A percentile compares a stretch with the other conserved stretches of the same genome.
phyloP scores from a whole-genome alignment of 805 yeast species.

The Saturnispora serradocipensis region DNA sequence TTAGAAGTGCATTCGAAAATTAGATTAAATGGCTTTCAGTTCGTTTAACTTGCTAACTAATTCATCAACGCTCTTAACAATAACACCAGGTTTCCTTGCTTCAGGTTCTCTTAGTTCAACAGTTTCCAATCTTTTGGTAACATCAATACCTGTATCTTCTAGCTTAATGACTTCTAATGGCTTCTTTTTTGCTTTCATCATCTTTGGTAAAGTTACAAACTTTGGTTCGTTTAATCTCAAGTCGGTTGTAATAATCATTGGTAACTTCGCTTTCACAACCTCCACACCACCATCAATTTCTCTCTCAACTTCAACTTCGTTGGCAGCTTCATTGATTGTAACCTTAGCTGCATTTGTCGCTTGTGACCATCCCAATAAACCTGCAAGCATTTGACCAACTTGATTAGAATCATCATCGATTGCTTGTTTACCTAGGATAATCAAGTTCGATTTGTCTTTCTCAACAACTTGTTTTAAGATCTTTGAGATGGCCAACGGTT shows the following conservation, averaged over 20 bases:
- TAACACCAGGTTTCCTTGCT: constrained; percentile 69
- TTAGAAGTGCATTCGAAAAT: not conserved
- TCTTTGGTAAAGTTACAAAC: constrained; percentile 89
- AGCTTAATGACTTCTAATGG: constrained; percentile 64
- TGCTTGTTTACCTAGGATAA: constrained; percentile 91
- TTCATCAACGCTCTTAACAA: constrained; percentile 75
- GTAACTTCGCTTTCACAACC: constrained; percentile 66
- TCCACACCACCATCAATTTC: constrained; percentile 96
- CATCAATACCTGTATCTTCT: constrained; percentile 62
- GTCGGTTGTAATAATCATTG: constrained; percentile 86
- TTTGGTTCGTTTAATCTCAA: constrained; percentile 91
- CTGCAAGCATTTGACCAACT: constrained; percentile 95
- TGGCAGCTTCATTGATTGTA: constrained; percentile 37
- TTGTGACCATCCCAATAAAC: constrained; percentile 90
- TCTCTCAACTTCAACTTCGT: constrained; percentile 71
- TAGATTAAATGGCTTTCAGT: constrained; percentile 49
- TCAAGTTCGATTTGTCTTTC: constrained; percentile 62
- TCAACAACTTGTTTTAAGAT: constrained; percentile 66
- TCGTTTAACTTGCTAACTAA: constrained; percentile 71
- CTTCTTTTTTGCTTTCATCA: constrained; percentile 98
- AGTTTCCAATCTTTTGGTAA: constrained; percentile 54
- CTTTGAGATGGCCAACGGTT: constrained; percentile 87
- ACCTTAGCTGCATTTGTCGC: constrained; percentile 92
- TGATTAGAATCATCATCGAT: constrained; percentile 93
- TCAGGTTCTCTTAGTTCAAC: constrained; percentile 81